Base-by-base conservation (phyloP, 1,284 basidiomycete species). In the Phellopilus nigrolimitatus region DNA sequence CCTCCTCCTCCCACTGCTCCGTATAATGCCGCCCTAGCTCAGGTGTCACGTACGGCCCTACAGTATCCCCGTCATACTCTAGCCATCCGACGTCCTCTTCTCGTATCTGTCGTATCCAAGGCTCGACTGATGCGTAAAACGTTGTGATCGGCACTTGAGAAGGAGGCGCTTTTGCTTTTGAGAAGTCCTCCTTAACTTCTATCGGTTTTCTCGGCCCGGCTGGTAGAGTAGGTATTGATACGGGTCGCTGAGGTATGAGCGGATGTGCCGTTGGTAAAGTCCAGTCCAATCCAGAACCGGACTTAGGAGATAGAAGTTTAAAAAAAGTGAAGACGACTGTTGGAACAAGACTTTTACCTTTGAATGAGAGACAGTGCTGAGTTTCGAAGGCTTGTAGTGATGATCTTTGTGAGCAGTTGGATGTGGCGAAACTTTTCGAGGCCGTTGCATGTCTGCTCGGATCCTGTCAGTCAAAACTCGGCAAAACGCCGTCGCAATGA, bases 21-120 rank as follows among this genome's bases (percentile, higher is more conserved):
- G 81, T 74, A 63, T 97, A 98, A 69, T 95, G 93, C 57, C 84
- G 75, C 5, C 95, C 95, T 0, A 95, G 76, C 53, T 86, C 80
- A 5, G 95, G 94, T 68, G 95, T 81, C 37, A 91, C 71, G 61
- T 84, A 95, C 0, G 90, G 85, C 54, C 92, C 88, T 4, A 88
- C 74, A 54, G 95, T 91, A 61, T 97, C 94, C 15, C 78, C 84
- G n/a, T 84, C 84, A 62, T 88, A 88, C 57, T 89, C 86, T 54
- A 97, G 74, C 67, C 91, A 91, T 4, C 93, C 93, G 27, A 95
- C 70, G 62, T 95, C 93, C 66, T 95, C 93, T 68, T 95, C 92
- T 53, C 86, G 85, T 48, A 95, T 81, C 34, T 80, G 79, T 38
- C 92, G 82, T 59, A 92, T 72, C 74, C 88, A 97, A 12, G 89